Percentiles rank a stretch among this genome's conserved stretches.
phyloP scores from a whole-genome alignment of 306 rosid species.

The Casuarina equisetifolia region DNA sequence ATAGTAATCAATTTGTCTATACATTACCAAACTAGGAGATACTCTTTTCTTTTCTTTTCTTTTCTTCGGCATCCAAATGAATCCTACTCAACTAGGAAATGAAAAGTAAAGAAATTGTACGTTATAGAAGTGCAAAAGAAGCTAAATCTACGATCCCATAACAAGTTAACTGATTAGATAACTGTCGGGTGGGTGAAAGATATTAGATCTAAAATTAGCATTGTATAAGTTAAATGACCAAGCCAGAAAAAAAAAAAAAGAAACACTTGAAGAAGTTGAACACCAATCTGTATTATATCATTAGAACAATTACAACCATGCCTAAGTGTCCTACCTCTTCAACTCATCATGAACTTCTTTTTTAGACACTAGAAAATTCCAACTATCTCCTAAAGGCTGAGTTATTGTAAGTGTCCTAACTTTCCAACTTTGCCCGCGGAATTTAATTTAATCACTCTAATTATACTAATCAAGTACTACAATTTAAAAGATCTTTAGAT shows the following conservation, averaged over 20 bases:
- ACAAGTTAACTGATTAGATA: background rate
- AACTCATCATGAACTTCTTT: constrained; percentile 4
- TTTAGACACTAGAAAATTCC: background rate
- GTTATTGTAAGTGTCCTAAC: background rate
- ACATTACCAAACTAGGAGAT: background rate
- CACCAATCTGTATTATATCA: background rate
- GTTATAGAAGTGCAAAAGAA: background rate
- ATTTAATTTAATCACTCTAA: background rate
- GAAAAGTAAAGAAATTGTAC: background rate
- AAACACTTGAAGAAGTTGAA: background rate
- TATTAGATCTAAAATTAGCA: background rate
- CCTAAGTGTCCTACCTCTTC: background rate
- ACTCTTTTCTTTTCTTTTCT: background rate
- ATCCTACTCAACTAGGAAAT: background rate
- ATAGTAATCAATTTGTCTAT: background rate
- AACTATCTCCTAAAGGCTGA: background rate
- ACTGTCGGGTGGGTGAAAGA: background rate
- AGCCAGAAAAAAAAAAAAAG: background rate
- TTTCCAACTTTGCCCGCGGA: background rate
- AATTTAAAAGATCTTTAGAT: background rate
- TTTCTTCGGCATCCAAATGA: background rate
- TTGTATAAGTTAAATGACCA: background rate
- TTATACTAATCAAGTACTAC: background rate
- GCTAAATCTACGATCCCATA: background rate
- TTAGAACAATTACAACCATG: background rate